Evolutionary conservation across 208 protist genomes (phyloP).

Genomic region (Hexamita inflata): DNA sequence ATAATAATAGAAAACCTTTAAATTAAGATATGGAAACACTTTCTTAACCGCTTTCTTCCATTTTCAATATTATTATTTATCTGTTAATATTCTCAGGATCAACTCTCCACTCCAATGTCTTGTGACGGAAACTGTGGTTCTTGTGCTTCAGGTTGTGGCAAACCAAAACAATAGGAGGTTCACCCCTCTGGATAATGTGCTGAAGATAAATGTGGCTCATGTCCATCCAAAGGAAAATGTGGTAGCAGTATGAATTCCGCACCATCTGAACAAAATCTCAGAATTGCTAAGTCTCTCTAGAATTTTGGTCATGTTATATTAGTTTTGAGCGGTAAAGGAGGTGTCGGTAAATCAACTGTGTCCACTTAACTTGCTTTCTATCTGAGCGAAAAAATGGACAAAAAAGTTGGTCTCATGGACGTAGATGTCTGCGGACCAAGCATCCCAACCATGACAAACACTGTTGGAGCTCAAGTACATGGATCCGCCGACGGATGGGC

Average conservation of each 20-base stretch:
- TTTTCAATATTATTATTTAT: too few relatives aligned
- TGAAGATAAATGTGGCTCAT: background rate
- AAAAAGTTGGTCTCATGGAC: conserved; percentile 87
- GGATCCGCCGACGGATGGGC: background rate
- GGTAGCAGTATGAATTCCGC: background rate
- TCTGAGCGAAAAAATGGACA: conserved; percentile 45
- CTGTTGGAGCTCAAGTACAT: conserved; percentile 50
- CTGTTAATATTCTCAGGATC: too few relatives aligned
- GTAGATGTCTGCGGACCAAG: conserved; percentile 96
- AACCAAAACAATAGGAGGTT: too few relatives aligned
- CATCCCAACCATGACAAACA: conserved; percentile 79
- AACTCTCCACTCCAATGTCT: too few relatives aligned
- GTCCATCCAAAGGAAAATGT: conserved; percentile 20
- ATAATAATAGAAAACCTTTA: too few relatives aligned
- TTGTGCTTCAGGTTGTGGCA: too few relatives aligned
- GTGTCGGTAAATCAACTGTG: conserved; percentile 92
- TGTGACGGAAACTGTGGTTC: too few relatives aligned
- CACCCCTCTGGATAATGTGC: background rate
- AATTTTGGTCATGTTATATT: conserved; percentile 83
- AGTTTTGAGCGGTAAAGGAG: conserved; percentile 94
- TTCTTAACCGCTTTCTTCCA: too few relatives aligned
- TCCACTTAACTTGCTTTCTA: conserved; percentile 79
- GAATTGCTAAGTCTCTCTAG: conserved; percentile 43
- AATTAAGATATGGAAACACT: too few relatives aligned
- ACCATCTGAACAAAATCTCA: background rate